Conservation (phyloP, 2,329 filamentous ascomycete species). For the Trichocomaceae sp. region DNA sequence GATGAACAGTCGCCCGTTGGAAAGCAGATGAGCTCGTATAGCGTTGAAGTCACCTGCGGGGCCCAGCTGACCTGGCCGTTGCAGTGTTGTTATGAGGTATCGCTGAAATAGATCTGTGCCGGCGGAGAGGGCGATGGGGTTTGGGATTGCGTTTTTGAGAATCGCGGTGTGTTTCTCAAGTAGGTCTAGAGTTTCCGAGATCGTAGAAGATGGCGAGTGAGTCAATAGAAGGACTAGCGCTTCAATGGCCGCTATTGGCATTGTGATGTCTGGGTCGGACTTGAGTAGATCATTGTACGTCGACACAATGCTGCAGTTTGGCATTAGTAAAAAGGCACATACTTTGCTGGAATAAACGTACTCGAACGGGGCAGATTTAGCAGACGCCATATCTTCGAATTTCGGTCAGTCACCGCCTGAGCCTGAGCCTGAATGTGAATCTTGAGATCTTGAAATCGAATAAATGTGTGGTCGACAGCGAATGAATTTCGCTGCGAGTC, state of each 20-base stretch:
- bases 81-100: conserved; percentile 72
- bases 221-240: conserved; percentile 81
- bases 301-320: conserved; percentile 49
- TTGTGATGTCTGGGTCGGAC: conserved; percentile 77
- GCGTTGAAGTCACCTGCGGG: conserved; percentile 67
- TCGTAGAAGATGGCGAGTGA: conserved; percentile 71
- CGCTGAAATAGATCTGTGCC: conserved; percentile 94
- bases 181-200: conserved; percentile 87
- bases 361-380: conserved; percentile 33
- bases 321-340: conserved; percentile 11
- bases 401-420: not conserved
- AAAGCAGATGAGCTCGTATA: conserved; percentile 73
- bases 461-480: not conserved
- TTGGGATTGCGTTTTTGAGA: conserved; percentile 71
- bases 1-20: conserved; percentile 81
- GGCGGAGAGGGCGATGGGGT: conserved; percentile 85
- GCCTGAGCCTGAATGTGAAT: no score
- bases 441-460: not conserved
- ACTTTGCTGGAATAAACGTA: conserved; percentile 18
- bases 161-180: conserved; percentile 69
- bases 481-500: conserved; percentile 3
- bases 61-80: conserved; percentile 47
- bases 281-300: conserved; percentile 59
- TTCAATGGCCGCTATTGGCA: conserved; percentile 92
- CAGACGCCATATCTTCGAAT: conserved; percentile 24